Base-by-base conservation (phyloP, 1,284 basidiomycete genomes). In the Microbotryomycetes sp. region DNA sequence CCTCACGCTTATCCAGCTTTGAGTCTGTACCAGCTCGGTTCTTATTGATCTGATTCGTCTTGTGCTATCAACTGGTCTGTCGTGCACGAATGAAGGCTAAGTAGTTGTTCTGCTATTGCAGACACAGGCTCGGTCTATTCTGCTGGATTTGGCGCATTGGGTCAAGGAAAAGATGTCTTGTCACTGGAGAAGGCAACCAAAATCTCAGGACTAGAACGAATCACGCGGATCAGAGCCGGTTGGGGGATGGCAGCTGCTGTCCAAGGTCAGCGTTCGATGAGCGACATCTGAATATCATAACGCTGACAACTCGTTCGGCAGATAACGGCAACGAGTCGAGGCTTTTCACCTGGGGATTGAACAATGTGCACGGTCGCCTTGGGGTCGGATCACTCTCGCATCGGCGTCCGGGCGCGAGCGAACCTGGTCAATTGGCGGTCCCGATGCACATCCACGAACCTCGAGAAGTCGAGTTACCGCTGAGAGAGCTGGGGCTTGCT, bases 281-380 rank as follows among this genome's bases (percentile, higher is more conserved):
- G n/a, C n/a, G n/a, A n/a, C n/a, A n/a, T n/a, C n/a, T n/a, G n/a
- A n/a, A n/a, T n/a, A n/a, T n/a, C n/a, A n/a, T n/a, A n/a, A n/a
- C n/a, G 30, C 21, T 6, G 4, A 18, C 5, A 23, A 6, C 45
- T 9, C 15, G 2, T 18, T 26, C 21, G 2, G 18, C 35, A 64
- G 62, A 61, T 23, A 52, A 46, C 1, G 59, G 41, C 0, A 28
- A 18, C 13, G 15, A 30, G 2, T 63, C 61, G 1, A 50, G 52
- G 3, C 41, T 68, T 15, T 68, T n/a, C 24, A 56, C 57, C 4
- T 68, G 64, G 64, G 66, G 66, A 1, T 28, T 68, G 11, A 68
- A 68, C 53, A 57, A 41, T 41, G 7, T n/a, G 0, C 57, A 56
- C 47, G 66, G 66, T 4, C 59, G 66, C 4, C 54, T 68, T 16